A percentile compares a stretch with the other conserved stretches of the same genome.
phyloP scores from a whole-genome alignment of 306 rosid genomes.

The Lagenaria siceraria region DNA sequence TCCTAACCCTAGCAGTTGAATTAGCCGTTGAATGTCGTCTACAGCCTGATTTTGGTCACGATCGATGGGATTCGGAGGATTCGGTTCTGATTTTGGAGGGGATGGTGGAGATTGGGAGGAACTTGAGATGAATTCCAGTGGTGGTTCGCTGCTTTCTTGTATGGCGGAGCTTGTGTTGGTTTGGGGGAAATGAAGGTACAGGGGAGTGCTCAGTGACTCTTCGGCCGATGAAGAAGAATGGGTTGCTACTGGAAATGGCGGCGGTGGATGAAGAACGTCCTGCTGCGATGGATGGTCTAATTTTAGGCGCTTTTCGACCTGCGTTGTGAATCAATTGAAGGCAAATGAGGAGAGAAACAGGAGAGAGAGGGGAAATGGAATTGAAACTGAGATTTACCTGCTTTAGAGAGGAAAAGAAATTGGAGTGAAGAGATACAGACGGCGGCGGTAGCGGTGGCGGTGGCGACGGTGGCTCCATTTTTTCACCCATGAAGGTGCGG shows the following conservation, averaged over 20 bases:
- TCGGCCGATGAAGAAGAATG: neutral
- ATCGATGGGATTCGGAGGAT: neutral
- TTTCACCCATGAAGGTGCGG: neutral
- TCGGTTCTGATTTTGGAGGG: neutral
- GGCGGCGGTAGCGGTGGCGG: constrained; percentile 12
- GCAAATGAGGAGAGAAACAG: neutral
- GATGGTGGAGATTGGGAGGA: constrained; percentile 30
- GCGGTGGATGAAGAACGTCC: neutral
- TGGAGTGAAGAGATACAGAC: constrained; percentile 36
- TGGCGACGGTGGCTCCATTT: neutral
- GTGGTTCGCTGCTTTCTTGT: constrained; percentile 43
- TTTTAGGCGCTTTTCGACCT: constrained; percentile 79
- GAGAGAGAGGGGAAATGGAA: neutral
- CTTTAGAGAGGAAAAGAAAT: constrained; percentile 65
- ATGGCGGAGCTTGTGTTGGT: neutral
- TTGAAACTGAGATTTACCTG: constrained; percentile 25
- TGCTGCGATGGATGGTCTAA: constrained; percentile 24
- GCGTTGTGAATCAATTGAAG: neutral
- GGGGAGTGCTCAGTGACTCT: constrained; percentile 42
- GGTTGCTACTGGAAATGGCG: constrained; percentile 11
- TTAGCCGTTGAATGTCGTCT: constrained; percentile 42
- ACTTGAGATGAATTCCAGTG: constrained; percentile 46
- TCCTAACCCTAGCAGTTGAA: constrained; percentile 44
- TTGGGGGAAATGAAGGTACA: constrained; percentile 30
- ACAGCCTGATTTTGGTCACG: constrained; percentile 2